Evolutionary conservation across 805 yeast species (phyloP).

Genomic region (Spathaspora gorwiae): DNA sequence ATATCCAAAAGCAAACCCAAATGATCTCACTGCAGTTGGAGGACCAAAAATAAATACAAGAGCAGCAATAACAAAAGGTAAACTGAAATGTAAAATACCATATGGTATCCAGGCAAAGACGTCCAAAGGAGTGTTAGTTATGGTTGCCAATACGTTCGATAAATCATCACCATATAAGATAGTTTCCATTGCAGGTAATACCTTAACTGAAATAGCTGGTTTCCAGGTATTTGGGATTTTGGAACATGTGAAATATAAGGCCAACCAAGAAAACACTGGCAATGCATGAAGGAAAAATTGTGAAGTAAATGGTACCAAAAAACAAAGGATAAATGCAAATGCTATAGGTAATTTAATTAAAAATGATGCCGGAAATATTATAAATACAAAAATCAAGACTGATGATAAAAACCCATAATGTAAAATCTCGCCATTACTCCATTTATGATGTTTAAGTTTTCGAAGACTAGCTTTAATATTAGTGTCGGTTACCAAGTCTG

Average conservation of each 20-base stretch:
- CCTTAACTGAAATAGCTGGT: slow-evolving; percentile 86
- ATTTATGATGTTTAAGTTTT: slow-evolving; percentile 38
- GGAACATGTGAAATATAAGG: slow-evolving; percentile 72
- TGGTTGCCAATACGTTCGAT: slow-evolving; percentile 74
- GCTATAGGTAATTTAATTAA: slow-evolving; percentile 37
- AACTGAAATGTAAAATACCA: slow-evolving; percentile 84
- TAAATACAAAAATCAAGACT: slow-evolving; percentile 55
- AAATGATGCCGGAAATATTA: slow-evolving; percentile 53
- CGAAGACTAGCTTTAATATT: slow-evolving; percentile 39
- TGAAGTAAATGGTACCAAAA: slow-evolving; percentile 67
- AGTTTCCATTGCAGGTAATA: slow-evolving; percentile 88
- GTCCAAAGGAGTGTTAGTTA: slow-evolving; percentile 62
- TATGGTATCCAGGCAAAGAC: slow-evolving; percentile 94
- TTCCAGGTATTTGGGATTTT: slow-evolving; percentile 70
- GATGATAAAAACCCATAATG: slow-evolving; percentile 48
- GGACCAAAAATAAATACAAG: slow-evolving; percentile 84
- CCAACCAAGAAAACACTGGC: slow-evolving; percentile 84
- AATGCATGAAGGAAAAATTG: slow-evolving; percentile 81
- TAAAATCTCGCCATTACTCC: slow-evolving; percentile 45
- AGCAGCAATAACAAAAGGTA: slow-evolving; percentile 82
- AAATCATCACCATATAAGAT: slow-evolving; percentile 88
- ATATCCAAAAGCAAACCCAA: slow-evolving; percentile 91
- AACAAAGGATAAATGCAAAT: slow-evolving; percentile 41
- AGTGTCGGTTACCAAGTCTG: slow-evolving; percentile 48
- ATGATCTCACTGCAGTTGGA: slow-evolving; percentile 77